Conservation (phyloP, 164 flowering plant genomes). For the Amborella trichopoda region DNA sequence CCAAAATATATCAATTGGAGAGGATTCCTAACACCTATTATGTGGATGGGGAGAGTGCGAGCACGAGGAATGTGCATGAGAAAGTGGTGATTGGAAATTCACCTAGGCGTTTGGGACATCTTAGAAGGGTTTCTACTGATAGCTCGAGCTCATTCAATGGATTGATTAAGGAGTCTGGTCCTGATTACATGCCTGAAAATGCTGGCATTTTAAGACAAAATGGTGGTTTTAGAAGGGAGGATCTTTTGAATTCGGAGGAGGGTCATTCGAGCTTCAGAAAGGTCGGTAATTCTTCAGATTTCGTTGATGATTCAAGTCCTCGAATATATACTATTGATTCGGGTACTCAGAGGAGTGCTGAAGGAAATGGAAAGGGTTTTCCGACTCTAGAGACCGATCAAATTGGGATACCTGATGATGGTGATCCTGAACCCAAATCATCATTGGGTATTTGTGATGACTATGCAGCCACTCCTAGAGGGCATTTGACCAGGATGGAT, state of each 20-base stretch:
- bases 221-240: slow-evolving; percentile 36
- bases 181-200: slow-evolving; percentile 20
- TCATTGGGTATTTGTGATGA: slow-evolving; percentile 31
- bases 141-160: slow-evolving; percentile 34
- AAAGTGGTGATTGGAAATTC: slow-evolving; percentile 55
- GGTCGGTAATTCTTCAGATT: slow-evolving; percentile 42
- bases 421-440: slow-evolving; percentile 23
- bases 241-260: slow-evolving; percentile 21
- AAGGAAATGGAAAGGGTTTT: too few species aligned
- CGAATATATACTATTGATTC: slow-evolving; percentile 84
- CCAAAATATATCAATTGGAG: slow-evolving; percentile 24
- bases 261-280: slow-evolving; percentile 28
- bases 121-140: slow-evolving; percentile 44
- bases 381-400: too few species aligned
- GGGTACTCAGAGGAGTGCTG: too few species aligned
- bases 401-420: slow-evolving; percentile 25
- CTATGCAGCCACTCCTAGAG: slow-evolving; percentile 37
- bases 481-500: slow-evolving; percentile 27
- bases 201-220: slow-evolving; percentile 24
- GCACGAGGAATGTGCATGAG: slow-evolving; percentile 41
- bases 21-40: slow-evolving; percentile 30
- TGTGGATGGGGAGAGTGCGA: slow-evolving; percentile 30
- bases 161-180: slow-evolving; percentile 25
- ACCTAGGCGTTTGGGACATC: slow-evolving; percentile 38
- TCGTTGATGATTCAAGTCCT: slow-evolving; percentile 70